Evolutionary conservation across 495 filamentous ascomycete species (phyloP).

Genomic region (Apodospora peruviana): DNA sequence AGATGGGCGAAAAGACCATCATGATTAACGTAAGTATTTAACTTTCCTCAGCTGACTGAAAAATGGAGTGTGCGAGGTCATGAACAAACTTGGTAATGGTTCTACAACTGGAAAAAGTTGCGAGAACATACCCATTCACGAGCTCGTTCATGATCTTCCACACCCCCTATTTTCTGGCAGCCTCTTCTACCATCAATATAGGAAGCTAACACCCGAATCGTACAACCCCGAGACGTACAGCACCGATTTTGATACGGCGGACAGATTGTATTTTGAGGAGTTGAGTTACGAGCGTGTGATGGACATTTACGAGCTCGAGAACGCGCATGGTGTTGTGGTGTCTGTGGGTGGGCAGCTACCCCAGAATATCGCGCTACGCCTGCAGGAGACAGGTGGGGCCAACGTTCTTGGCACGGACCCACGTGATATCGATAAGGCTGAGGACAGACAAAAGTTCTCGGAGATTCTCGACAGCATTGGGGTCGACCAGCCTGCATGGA

Average conservation of each 20-base stretch:
- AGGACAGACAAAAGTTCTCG: slow-evolving; percentile 97
- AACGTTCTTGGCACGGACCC: slow-evolving; percentile 89
- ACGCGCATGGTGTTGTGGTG: slow-evolving; percentile 82
- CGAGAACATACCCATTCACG: too few relatives aligned
- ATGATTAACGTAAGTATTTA: too few relatives aligned
- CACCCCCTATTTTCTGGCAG: too few relatives aligned
- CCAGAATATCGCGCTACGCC: slow-evolving; percentile 90
- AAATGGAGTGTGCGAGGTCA: too few relatives aligned
- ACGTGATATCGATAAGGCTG: slow-evolving; percentile 90
- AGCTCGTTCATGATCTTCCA: too few relatives aligned
- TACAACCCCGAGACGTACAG: slow-evolving; percentile 85
- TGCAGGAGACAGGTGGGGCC: slow-evolving; percentile 87
- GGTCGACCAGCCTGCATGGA: slow-evolving; percentile 96
- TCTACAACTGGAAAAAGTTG: too few relatives aligned
- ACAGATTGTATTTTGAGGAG: slow-evolving; percentile 95
- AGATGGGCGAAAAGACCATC: slow-evolving; percentile 94
- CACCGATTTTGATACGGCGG: slow-evolving; percentile 92
- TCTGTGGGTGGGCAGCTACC: slow-evolving; percentile 94
- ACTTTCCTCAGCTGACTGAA: too few relatives aligned
- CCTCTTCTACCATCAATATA: neutral
- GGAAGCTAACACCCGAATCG: slow-evolving; percentile 14
- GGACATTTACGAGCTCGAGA: slow-evolving; percentile 97
- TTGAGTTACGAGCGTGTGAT: slow-evolving; percentile 95
- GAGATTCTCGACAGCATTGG: slow-evolving; percentile 92
- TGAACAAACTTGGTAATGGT: too few relatives aligned